Evolutionary conservation across 208 protist genomes (phyloP).

Genomic region (Giardia duodenalis): DNA sequence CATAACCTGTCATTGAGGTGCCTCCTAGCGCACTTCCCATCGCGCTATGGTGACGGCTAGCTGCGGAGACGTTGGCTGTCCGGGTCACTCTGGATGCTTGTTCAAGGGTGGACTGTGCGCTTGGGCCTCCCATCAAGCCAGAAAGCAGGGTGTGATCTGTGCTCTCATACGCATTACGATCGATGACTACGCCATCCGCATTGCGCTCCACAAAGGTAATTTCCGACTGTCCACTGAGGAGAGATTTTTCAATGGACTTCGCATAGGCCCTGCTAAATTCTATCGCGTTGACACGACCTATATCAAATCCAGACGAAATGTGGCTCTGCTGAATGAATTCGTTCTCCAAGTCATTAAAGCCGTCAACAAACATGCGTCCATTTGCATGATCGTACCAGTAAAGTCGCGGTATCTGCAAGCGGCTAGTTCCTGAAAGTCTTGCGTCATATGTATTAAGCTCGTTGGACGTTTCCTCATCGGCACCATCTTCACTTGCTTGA

Average conservation of each 20-base stretch:
- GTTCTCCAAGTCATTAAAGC: background rate
- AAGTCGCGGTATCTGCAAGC: background rate
- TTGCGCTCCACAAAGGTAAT: background rate
- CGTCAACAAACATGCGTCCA: background rate
- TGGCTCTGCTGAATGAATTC: background rate
- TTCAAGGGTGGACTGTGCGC: background rate
- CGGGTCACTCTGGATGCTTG: too few relatives aligned
- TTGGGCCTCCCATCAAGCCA: background rate
- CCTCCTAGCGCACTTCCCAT: too few relatives aligned
- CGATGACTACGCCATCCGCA: background rate
- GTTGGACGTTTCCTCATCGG: background rate
- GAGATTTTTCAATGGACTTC: background rate
- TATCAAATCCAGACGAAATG: background rate
- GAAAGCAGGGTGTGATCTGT: background rate
- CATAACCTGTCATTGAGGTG: background rate
- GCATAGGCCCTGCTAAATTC: background rate
- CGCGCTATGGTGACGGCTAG: too few relatives aligned
- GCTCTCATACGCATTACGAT: background rate
- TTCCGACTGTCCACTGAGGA: background rate
- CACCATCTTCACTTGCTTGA: background rate
- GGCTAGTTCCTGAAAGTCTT: background rate
- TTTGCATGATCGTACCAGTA: constrained; percentile 2
- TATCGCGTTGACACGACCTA: background rate
- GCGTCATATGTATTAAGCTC: background rate
- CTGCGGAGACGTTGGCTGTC: too few relatives aligned